Evolutionary conservation across 768 basidiomycete species (phyloP), one percentile per base, ranked within the genome.

Genomic region (Daedaleopsis sinensis): DNA sequence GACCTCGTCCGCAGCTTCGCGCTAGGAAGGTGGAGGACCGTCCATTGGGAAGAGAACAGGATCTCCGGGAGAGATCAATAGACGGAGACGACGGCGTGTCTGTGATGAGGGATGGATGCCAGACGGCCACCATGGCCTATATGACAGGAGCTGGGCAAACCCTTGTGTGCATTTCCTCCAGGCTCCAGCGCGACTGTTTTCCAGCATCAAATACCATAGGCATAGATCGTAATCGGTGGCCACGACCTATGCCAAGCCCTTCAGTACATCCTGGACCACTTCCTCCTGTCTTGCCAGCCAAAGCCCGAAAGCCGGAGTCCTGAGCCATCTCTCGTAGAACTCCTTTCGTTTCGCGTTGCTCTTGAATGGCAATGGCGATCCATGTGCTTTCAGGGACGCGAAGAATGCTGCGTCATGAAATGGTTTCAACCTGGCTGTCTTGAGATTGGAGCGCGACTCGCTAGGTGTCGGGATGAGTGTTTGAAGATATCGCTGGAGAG

Each of bases 401-500:
- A 95, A 80, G 72, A 94, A 94, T 55, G 85, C 81, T 1, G 76
- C 74, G 42, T 82, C 75, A 68, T 83, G 90, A 72, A 94, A 95
- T 2, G 90, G 82, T 65, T 86, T 90, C 48, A 93, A 78, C 12
- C 86, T 32, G 3, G 47, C 54, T 10, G 9, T 35, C 19, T 32
- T 46, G 6, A 63, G 64, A 36, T 61, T 63, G n/a, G 66, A 63
- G 3, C 62, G 65, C 0, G 71, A 68, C 66, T 87, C 86, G 9
- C 78, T 74, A 7, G 86, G 88, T 19, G 86, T 82, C 59, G 93
- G 92, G 72, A 95, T 93, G 51, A 96, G 82, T 1, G 89, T 89
- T 61, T 91, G 90, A 44, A 98, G 86, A 78, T 98, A 98, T 65
- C 96, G 85, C 67, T 96, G 89, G 5, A 98, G 82, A 0, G 96